Conservation (phyloP, 495 filamentous ascomycete species). For the Lasiosphaeriaceae sp. region DNA sequence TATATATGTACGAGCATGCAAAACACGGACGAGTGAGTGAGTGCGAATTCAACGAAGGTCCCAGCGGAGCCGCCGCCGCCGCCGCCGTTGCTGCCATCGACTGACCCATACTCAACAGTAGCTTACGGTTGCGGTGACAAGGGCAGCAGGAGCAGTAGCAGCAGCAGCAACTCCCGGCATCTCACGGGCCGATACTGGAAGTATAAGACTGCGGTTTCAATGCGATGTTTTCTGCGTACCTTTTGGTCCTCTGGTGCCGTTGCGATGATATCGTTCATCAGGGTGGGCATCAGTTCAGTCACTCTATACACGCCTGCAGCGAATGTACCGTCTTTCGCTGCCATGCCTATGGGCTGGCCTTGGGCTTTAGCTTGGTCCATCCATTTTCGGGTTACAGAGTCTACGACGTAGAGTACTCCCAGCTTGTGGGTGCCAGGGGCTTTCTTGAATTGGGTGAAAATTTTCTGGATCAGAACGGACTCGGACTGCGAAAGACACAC, state of each 20-base stretch:
- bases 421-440: slow-evolving; percentile 92
- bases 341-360: slow-evolving; percentile 71
- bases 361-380: slow-evolving; percentile 87
- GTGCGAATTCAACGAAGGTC: too few relatives aligned
- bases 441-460: slow-evolving; percentile 97
- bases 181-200: not conserved
- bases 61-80: too few relatives aligned
- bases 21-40: too few relatives aligned
- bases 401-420: slow-evolving; percentile 99
- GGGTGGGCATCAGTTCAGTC: slow-evolving; percentile 81
- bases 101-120: not conserved
- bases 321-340: slow-evolving; percentile 83
- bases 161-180: too few relatives aligned
- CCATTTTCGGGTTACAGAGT: slow-evolving; percentile 98
- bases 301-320: slow-evolving; percentile 95
- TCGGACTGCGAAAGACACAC: slow-evolving; percentile 63
- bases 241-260: slow-evolving; percentile 92
- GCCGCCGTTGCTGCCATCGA: too few relatives aligned
- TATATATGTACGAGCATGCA: not conserved
- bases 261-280: slow-evolving; percentile 95
- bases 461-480: slow-evolving; percentile 90
- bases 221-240: slow-evolving; percentile 62
- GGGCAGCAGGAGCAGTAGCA: too few relatives aligned
- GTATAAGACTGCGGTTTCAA: slow-evolving; percentile 8
- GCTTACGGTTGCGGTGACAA: not conserved